These are phyloP conservation scores for Venturia nashicola DNA, from an alignment of 2,329 filamentous ascomycete genomes.

Conservation along the genomic window DNA sequence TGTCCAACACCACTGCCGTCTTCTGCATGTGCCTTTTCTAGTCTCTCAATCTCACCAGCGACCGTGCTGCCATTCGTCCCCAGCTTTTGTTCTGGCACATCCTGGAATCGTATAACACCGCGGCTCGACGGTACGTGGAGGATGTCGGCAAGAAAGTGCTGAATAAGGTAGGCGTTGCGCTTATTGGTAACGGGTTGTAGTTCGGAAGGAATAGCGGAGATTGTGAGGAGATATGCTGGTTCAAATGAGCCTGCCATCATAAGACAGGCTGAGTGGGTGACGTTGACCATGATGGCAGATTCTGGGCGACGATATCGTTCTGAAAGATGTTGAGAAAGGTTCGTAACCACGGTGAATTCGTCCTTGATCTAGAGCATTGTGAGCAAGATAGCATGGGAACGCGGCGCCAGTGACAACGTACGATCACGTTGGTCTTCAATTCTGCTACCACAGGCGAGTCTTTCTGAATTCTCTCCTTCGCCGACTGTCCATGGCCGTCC, in stretches of 20 bases:
- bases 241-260: slow-evolving; percentile 64
- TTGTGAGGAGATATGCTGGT: slow-evolving; percentile 65
- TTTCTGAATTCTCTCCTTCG: slow-evolving; percentile 29
- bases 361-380: slow-evolving; percentile 50
- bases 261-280: slow-evolving; percentile 66
- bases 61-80: slow-evolving; percentile 61
- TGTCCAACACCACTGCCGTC: neutral
- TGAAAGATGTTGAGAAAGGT: slow-evolving; percentile 61
- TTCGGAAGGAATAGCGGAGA: slow-evolving; percentile 57
- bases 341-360: slow-evolving; percentile 61
- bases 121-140: slow-evolving; percentile 53
- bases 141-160: slow-evolving; percentile 60
- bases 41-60: slow-evolving; percentile 48
- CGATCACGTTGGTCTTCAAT: slow-evolving; percentile 38
- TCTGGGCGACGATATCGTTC: slow-evolving; percentile 64
- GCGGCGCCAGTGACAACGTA: slow-evolving; percentile 23
- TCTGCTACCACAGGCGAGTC: slow-evolving; percentile 36
- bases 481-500: slow-evolving; percentile 13
- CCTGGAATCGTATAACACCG: slow-evolving; percentile 61
- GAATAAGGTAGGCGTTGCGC: slow-evolving; percentile 65
- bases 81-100: slow-evolving; percentile 58
- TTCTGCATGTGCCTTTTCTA: slow-evolving; percentile 4
- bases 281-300: slow-evolving; percentile 58
- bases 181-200: slow-evolving; percentile 66
- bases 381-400: neutral